Evolutionary conservation across 371 early-diverging fungal species (phyloP), one percentile per base, ranked within the genome.

Genomic region (Basidiobolus meristosporus): DNA sequence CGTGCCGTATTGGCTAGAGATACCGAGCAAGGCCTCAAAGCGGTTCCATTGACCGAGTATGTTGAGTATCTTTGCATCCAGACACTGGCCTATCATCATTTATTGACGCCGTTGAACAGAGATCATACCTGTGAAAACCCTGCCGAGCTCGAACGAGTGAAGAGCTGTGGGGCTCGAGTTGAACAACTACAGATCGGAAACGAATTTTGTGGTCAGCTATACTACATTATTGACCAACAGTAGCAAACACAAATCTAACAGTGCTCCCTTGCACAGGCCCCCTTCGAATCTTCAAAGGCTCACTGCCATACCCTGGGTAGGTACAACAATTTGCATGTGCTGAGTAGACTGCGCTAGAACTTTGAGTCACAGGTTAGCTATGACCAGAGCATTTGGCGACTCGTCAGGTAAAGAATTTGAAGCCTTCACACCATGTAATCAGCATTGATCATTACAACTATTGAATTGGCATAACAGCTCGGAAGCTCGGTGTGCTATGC

Each of bases 71-170:
- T 9, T 26, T 9, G 26, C 3, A 26, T 26, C n/a, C n/a, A n/a
- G 31, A 31, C n/a, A 31, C n/a, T 10, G 9, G n/a, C n/a, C 9
- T 31, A 31, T 31, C 9, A 10, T 9, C 31, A 31, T 31, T 9
- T 31, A n/a, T 31, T 9, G 10, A 31, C 31, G 18, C 3, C 4
- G 11, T 36, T 5, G 16, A 19, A 36, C 19, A 36, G 36, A 11
- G 36, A 36, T 36, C 36, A 36, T 36, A 36, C 16, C 17, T 36
- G 36, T 17, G 36, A 16, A 11, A 21, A 36, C 19, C 36, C 36
- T 19, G 9, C 16, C 14, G 36, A 36, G 36, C 19, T 36, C 3
- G 36, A 36, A 10, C 2, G 36, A 17, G 36, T 36, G 2, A 19
- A 19, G 10, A 16, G 36, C 10, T 17, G 10, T 2, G 36, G 36